phyloP scores from a whole-genome alignment of 305 asterid genomes.

The Rubia tinctorum region DNA sequence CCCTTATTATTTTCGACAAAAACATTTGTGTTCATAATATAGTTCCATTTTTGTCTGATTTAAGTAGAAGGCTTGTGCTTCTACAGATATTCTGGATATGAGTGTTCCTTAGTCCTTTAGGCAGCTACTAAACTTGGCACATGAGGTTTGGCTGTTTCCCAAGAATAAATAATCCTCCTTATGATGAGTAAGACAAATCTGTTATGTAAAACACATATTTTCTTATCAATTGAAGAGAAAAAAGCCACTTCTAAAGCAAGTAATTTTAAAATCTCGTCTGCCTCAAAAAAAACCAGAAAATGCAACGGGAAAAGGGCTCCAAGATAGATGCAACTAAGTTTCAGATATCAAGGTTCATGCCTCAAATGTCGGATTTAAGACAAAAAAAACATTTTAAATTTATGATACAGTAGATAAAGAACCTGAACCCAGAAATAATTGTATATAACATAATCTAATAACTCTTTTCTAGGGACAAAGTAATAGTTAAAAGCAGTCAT shows the following conservation, averaged over 20 bases:
- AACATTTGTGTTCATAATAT: no score
- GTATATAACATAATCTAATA: background rate
- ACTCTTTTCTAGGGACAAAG: background rate
- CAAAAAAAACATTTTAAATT: background rate
- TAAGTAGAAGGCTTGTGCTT: no score
- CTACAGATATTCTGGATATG: no score
- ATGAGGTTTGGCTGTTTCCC: background rate
- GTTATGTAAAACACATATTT: no score
- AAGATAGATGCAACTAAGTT: background rate
- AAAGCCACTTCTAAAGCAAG: background rate
- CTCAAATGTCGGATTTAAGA: background rate
- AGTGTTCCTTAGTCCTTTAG: no score
- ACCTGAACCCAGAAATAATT: background rate
- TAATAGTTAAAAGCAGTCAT: no score
- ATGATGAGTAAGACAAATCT: no score
- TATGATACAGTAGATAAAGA: background rate
- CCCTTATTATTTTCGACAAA: no score
- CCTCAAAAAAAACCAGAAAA: background rate
- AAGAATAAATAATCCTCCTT: background rate
- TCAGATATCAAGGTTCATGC: no score
- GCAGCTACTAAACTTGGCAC: background rate
- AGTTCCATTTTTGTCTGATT: no score
- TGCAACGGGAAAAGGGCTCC: background rate
- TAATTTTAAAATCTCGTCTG: no score
- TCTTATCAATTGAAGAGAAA: no score